Base-by-base conservation (phyloP, 345 rosid genomes). In the Dimocarpus longan region DNA sequence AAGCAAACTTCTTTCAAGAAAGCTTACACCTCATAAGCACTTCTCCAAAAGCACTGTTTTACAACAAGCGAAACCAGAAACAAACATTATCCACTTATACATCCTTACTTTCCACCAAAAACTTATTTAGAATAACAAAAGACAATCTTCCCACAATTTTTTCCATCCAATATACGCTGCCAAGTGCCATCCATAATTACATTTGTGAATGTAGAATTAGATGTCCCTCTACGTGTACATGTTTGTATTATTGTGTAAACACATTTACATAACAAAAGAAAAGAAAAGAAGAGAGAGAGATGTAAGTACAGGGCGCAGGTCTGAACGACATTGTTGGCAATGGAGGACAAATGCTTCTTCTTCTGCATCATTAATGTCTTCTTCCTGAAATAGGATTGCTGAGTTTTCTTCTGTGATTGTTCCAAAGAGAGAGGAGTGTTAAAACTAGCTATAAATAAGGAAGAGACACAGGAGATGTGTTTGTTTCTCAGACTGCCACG, bases 301-400 rank as follows among this genome's bases (percentile, higher is more conserved):
- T n/a, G 10, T 10, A 50, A 26, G 71, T 91, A 96, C 98, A 70
- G 79, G 66, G 98, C 91, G 81, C 92, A 94, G 83, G 76, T 81
- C 28, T 74, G 84, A 64, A 94, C 87, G 76, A 94, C 88, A 82
- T 85, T 89, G 80, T 83, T 88, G 18, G 98, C 97, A 80, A 89
- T 76, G 94, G 97, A 85, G 83, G 98, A 96, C 19, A 90, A 86
- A 74, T 89, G 93, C 91, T 94, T 93, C 91, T 79, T 91, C 76
- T 74, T 84, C 78, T 6, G 82, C 84, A 71, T 78, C 77, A 68
- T 52, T 13, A 26, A 80, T 18, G 40, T 6, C 22, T 28, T 71
- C 22, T 70, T 71, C 22, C 3, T 15, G 11, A 32, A 21, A 24
- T 19, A 3, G 73, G 73, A 43, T 42, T 52, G 57, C 0, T 52